phyloP scores from a whole-genome alignment of 306 rosid genomes.

The Vigna radiata region DNA sequence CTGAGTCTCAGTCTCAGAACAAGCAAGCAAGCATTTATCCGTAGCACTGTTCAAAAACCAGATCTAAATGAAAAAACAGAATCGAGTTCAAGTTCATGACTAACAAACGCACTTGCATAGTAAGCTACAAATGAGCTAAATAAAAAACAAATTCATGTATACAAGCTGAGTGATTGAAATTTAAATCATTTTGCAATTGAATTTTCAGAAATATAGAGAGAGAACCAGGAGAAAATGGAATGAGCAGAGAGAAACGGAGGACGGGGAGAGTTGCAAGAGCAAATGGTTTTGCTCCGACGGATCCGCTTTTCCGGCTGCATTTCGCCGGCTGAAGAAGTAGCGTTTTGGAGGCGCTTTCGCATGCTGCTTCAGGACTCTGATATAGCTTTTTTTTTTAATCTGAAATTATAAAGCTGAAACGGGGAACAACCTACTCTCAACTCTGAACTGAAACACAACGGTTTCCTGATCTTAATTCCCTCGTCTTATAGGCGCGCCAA shows the following conservation, averaged over 20 bases:
- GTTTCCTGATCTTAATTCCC: conserved; percentile 27
- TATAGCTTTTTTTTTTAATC: not conserved
- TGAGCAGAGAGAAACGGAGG: conserved; percentile 66
- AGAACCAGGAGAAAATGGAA: conserved; percentile 69
- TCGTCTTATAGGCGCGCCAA: conserved; percentile 65
- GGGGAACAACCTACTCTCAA: not conserved
- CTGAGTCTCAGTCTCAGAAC: not conserved
- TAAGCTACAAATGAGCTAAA: conserved; percentile 13
- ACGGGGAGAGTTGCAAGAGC: conserved; percentile 84
- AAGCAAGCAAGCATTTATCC: conserved; percentile 13
- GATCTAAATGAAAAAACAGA: conserved; percentile 37
- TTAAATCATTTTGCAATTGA: conserved; percentile 33
- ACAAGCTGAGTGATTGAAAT: not conserved
- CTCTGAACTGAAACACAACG: conserved; percentile 16
- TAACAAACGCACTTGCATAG: not conserved
- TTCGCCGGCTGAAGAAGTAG: conserved; percentile 44
- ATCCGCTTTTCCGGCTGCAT: conserved; percentile 56
- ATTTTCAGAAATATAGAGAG: conserved; percentile 23
- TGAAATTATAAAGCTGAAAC: conserved; percentile 41
- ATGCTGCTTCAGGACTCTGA: conserved; percentile 40
- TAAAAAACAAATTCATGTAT: conserved; percentile 17
- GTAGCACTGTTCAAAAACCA: conserved; percentile 22
- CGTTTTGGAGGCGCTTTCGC: conserved; percentile 57
- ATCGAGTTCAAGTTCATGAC: conserved; percentile 2
- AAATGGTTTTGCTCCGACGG: conserved; percentile 65